These are phyloP conservation scores for Pichia membranifaciens DNA, from an alignment of 805 yeast genomes.

Conservation along the genomic window DNA sequence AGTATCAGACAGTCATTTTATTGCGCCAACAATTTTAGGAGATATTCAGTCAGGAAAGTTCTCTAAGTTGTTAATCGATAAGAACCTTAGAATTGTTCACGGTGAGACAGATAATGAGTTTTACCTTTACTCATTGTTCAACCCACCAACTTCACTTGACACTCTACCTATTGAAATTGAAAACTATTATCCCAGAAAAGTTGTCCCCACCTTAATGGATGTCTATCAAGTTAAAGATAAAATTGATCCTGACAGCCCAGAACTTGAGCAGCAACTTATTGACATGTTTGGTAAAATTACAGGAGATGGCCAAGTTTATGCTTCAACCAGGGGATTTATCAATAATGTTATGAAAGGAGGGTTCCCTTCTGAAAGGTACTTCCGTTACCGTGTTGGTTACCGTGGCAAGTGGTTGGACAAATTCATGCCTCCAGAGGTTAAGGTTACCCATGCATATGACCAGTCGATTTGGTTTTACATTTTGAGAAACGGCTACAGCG, in stretches of 20 bases:
- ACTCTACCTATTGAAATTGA: conserved; percentile 30
- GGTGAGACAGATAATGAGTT: conserved; percentile 16
- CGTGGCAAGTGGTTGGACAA: conserved; percentile 21
- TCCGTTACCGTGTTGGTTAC: conserved; percentile 29
- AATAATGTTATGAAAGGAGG: conserved; percentile 25
- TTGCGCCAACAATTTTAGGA: conserved; percentile 25
- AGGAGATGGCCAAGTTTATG: conserved; percentile 36
- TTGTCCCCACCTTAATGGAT: conserved; percentile 20
- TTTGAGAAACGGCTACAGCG: conserved; percentile 24
- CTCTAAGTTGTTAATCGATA: conserved; percentile 5
- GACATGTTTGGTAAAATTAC: conserved; percentile 31
- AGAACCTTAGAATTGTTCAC: conserved; percentile 10
- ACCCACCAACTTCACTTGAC: conserved; percentile 23
- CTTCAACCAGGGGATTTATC: conserved; percentile 34
- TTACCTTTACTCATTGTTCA: conserved; percentile 10
- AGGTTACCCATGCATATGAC: conserved; percentile 36
- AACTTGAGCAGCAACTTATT: conserved; percentile 14
- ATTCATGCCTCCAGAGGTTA: conserved; percentile 19
- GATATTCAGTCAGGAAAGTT: conserved; percentile 30
- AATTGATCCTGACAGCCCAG: conserved; percentile 12
- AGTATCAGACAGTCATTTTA: conserved; percentile 35
- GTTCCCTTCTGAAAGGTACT: conserved; percentile 27
- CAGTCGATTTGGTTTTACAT: conserved; percentile 32
- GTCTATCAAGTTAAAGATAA: conserved; percentile 15
- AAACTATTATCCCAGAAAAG: conserved; percentile 34